These are phyloP conservation scores for Saccharomycopsis phalli DNA, from an alignment of 1,139 yeast genomes.

Conservation along the genomic window DNA sequence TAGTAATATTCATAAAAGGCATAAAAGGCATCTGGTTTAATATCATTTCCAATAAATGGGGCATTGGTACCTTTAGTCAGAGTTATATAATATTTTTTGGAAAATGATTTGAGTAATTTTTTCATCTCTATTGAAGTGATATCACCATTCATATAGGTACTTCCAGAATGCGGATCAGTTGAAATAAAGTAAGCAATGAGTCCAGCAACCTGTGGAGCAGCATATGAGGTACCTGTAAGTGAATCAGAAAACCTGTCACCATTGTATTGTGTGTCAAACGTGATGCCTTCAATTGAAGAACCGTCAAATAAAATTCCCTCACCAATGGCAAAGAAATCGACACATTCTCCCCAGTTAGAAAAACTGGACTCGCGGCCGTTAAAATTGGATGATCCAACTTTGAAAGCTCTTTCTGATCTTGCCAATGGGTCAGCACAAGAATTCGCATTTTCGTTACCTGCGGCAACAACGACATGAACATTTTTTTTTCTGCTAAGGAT, in stretches of 20 bases:
- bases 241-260: too few species aligned
- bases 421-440: conserved; percentile 84
- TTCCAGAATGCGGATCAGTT: too few species aligned
- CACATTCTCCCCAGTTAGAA: conserved; percentile 80
- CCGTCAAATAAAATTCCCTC: conserved; percentile 62
- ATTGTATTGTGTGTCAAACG: too few species aligned
- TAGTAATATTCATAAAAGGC: too few species aligned
- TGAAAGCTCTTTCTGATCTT: conserved; percentile 61
- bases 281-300: conserved; percentile 83
- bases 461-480: conserved; percentile 77
- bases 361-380: conserved; percentile 70
- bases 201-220: conserved; percentile 16
- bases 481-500: too few species aligned
- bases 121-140: too few species aligned
- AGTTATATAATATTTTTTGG: too few species aligned
- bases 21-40: too few species aligned
- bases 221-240: conserved; percentile 39
- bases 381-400: conserved; percentile 75
- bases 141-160: too few species aligned
- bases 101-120: too few species aligned
- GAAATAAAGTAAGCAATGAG: conserved; percentile 13
- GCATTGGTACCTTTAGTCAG: too few species aligned
- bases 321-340: conserved; percentile 80
- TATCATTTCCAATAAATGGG: too few species aligned
- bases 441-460: conserved; percentile 78